phyloP scores from a whole-genome alignment of 1,284 basidiomycete genomes.

The Boletus sp. region DNA sequence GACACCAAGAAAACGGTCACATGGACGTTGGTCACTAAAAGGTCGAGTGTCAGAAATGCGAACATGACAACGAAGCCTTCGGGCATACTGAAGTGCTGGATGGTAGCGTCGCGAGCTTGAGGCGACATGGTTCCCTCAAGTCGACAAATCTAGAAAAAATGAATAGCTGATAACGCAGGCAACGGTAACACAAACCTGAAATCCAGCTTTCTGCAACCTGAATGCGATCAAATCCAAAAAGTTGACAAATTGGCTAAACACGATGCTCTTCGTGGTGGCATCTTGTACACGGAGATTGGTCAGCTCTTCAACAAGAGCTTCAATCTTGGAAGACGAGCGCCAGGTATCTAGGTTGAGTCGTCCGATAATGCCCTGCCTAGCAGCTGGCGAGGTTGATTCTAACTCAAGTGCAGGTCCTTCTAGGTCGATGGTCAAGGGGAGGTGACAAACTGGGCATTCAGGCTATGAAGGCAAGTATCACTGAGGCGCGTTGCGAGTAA shows the following conservation, averaged over 20 bases:
- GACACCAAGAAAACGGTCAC: constrained; percentile 96
- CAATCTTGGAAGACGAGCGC: constrained; percentile 96
- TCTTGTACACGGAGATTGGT: constrained; percentile 81
- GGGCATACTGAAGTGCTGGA: constrained; percentile 84
- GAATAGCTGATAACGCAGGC: background rate
- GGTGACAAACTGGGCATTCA: constrained; percentile 92
- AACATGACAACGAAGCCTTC: constrained; percentile 2
- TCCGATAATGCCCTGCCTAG: constrained; percentile 90
- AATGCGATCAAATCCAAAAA: constrained; percentile 91
- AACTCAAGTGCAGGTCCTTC: constrained; percentile 90
- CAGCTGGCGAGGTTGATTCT: constrained; percentile 54
- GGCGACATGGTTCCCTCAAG: constrained; percentile 97
- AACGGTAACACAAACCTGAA: constrained; percentile 51
- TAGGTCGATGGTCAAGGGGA: constrained; percentile 90
- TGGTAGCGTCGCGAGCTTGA: constrained; percentile 91
- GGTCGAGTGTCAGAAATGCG: background rate
- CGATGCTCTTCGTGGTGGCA: constrained; percentile 92
- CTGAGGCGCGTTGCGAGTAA: constrained; percentile 1
- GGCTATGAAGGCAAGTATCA: constrained; percentile 44
- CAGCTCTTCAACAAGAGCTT: constrained; percentile 93
- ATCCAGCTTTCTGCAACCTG: constrained; percentile 88
- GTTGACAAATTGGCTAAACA: constrained; percentile 93
- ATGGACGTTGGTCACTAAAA: constrained; percentile 82
- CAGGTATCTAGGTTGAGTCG: constrained; percentile 86
- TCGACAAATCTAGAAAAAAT: constrained; percentile 75